Conservation (phyloP, 164 flowering plant species). For the Echeveria elegans region DNA sequence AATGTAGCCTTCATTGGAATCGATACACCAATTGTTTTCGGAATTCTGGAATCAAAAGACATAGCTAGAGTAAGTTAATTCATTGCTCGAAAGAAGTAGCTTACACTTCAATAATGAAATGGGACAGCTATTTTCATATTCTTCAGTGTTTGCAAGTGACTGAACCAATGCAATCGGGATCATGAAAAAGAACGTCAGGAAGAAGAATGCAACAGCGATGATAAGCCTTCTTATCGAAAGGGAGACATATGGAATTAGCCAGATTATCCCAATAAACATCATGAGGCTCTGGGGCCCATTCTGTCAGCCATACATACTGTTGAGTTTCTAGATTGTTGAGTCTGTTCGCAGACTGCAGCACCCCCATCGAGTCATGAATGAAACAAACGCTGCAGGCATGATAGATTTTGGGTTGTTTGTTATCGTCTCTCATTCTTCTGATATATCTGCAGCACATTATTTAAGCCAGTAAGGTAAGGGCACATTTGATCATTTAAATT, state of each 20-base stretch:
- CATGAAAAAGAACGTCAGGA: slow-evolving; percentile 88
- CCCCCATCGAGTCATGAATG: slow-evolving; percentile 86
- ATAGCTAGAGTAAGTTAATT: background rate
- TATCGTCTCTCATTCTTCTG: slow-evolving; percentile 39
- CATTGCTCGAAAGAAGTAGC: slow-evolving; percentile 8
- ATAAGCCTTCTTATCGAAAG: slow-evolving; percentile 64
- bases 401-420: slow-evolving; percentile 38
- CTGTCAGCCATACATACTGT: slow-evolving; percentile 85
- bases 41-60: slow-evolving; percentile 41
- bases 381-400: slow-evolving; percentile 93
- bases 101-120: slow-evolving; percentile 51
- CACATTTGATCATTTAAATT: background rate
- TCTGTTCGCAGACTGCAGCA: slow-evolving; percentile 94
- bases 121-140: slow-evolving; percentile 62
- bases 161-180: slow-evolving; percentile 87
- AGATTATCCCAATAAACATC: slow-evolving; percentile 84
- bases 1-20: slow-evolving; percentile 98
- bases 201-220: slow-evolving; percentile 67
- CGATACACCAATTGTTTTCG: slow-evolving; percentile 66
- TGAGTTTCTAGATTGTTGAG: slow-evolving; percentile 81
- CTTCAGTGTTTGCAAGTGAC: slow-evolving; percentile 77
- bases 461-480: background rate
- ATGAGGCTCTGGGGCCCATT: slow-evolving; percentile 93
- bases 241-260: slow-evolving; percentile 73
- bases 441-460: slow-evolving; percentile 30